Evolutionary conservation across 2,329 filamentous ascomycete species (phyloP), one percentile per base, ranked within the genome.

Genomic region (Colletotrichum neosansevieriae): DNA sequence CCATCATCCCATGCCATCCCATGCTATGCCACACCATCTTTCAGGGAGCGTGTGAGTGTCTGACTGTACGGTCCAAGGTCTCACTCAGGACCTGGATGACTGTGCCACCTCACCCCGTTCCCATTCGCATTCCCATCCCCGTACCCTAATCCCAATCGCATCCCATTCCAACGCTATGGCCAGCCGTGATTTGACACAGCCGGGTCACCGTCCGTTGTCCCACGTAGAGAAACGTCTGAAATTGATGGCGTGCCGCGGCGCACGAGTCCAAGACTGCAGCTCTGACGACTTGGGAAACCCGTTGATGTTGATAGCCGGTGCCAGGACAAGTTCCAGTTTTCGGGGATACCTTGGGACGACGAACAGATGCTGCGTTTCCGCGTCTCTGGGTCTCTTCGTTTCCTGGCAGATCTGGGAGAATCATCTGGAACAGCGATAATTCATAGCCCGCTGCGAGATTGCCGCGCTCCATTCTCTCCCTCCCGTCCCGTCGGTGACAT

Each of bases 161-260:
- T 34, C 21, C 21, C 45, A 44, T 61, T 61, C 60, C 65, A 58
- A 38, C 65, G 65, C 65, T 60, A 68, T 68, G 65, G 65, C 53
- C 42, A 49, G 50, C 60, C 51, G 13, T 34, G 50, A 53, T 29
- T 53, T 54, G 50, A 57, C 50, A 36, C 50, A 63, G 53, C 63
- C 42, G 58, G 63, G 21, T 19, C 24, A 40, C 58, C 63, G 58
- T 67, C 63, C 50, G 63, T 62, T 63, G 51, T 67, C 15, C 59
- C 36, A 58, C 59, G 36, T 45, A 13, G 19, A 67, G 65, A 59
- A 65, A 65, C 65, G 47, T 65, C 65, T 53, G 53, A 68, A 64
- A 36, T 36, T 40, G n/a, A 4, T 38, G 32, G 12, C 60, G 47
- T 47, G 29, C 61, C 53, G 38, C 61, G 32, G 47, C 47, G 62